phyloP scores from a whole-genome alignment of 2,329 filamentous ascomycete genomes.

The Sporothrix pseudoabietina region DNA sequence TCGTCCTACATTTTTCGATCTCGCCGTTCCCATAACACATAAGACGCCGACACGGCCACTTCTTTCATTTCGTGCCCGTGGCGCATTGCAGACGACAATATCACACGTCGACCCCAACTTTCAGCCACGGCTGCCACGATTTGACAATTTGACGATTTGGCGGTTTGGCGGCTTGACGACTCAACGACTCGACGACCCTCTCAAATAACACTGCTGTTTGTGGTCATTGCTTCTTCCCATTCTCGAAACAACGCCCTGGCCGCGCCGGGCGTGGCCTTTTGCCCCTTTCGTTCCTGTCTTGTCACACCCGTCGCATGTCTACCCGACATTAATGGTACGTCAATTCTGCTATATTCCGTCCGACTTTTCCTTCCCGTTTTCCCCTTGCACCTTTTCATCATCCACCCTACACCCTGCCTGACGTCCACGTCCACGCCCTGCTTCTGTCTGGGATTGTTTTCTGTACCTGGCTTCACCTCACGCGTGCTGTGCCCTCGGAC shows the following conservation, averaged over 20 bases:
- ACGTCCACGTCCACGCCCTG: neutral
- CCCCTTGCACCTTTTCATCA: neutral
- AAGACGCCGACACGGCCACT: conserved; percentile 1
- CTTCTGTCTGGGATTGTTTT: neutral
- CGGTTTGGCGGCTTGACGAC: neutral
- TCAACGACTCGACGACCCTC: neutral
- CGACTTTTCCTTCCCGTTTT: neutral
- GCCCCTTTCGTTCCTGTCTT: neutral
- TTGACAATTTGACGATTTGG: no score
- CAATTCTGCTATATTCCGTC: conserved; percentile 10
- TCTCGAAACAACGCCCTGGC: neutral
- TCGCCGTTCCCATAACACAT: conserved; percentile 14
- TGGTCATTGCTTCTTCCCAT: neutral
- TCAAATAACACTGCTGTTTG: neutral
- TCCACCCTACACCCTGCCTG: conserved; percentile 14
- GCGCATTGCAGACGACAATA: neutral
- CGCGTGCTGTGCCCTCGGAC: neutral
- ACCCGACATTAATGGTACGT: conserved; percentile 21
- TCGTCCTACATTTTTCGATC: neutral
- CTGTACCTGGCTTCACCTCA: conserved; percentile 1
- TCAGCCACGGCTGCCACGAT: conserved; percentile 1
- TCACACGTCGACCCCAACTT: neutral
- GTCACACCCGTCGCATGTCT: conserved; percentile 22
- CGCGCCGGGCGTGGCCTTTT: neutral
- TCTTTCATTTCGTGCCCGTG: conserved; percentile 1